Evolutionary conservation across 148 eudicot genomes (phyloP).

Genomic region (Fagopyrum esculentum): DNA sequence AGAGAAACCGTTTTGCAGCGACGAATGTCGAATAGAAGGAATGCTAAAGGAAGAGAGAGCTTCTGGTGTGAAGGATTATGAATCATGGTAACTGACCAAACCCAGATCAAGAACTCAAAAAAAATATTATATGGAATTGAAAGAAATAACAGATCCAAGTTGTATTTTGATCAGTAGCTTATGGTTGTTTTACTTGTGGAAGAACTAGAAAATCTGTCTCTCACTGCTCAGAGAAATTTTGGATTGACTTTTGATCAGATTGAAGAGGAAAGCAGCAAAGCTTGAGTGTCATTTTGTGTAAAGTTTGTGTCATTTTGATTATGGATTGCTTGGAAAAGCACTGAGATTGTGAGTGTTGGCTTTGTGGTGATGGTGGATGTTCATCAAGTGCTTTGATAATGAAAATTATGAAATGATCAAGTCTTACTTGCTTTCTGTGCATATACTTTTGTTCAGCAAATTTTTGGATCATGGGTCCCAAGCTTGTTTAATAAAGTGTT

Average conservation of each 20-base stretch:
- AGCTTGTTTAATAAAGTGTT: not conserved
- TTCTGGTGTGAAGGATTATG: not conserved
- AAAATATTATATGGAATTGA: not conserved
- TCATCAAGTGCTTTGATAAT: constrained; percentile 1
- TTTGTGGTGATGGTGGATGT: not conserved
- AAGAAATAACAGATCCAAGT: not conserved
- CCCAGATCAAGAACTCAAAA: not conserved
- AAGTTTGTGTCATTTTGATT: not conserved
- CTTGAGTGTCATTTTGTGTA: not conserved
- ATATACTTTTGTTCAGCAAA: not conserved
- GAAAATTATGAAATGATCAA: not conserved
- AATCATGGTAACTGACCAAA: not conserved
- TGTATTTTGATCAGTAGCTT: constrained; percentile 2
- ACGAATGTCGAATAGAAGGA: constrained; percentile 42
- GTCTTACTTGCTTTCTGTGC: constrained; percentile 6
- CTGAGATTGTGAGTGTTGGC: constrained; percentile 5
- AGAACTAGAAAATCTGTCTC: not conserved
- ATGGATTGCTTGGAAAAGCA: not conserved
- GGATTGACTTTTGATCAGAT: not conserved
- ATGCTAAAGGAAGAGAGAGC: constrained; percentile 34
- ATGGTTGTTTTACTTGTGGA: not conserved
- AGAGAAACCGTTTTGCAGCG: constrained; percentile 60
- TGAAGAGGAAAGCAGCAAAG: not conserved
- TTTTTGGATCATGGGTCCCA: constrained; percentile 8
- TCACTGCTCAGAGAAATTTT: not conserved